These are phyloP conservation scores for Telfairia occidentalis DNA, from an alignment of 331 rosid species.

Conservation along the genomic window DNA sequence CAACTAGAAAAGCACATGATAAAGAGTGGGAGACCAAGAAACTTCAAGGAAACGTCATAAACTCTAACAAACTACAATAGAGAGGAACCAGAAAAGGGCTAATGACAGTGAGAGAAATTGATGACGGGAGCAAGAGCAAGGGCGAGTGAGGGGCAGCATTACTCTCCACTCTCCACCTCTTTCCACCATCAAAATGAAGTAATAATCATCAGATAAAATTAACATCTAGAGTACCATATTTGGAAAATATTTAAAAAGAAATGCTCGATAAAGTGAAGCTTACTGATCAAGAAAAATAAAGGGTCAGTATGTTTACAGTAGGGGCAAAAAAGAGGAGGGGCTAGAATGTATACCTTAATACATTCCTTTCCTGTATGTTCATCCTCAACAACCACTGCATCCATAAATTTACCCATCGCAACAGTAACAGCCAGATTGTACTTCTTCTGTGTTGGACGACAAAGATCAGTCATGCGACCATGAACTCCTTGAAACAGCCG, in stretches of 20 bases:
- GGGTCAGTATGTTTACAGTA: background rate
- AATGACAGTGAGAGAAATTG: background rate
- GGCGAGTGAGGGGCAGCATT: background rate
- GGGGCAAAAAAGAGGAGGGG: constrained; percentile 9
- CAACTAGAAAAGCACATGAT: background rate
- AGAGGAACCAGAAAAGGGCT: background rate
- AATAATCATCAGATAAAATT: background rate
- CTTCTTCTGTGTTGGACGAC: constrained; percentile 92
- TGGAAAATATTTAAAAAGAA: background rate
- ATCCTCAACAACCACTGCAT: constrained; percentile 93
- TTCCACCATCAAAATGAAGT: background rate
- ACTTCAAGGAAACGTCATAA: background rate
- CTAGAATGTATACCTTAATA: constrained; percentile 55
- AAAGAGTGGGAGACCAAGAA: background rate
- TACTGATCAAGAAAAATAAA: background rate
- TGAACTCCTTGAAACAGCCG: constrained; percentile 95
- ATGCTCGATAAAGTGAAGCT: background rate
- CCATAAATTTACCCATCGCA: constrained; percentile 99
- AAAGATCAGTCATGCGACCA: constrained; percentile 98
- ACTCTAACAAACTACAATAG: background rate
- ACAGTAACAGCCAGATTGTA: constrained; percentile 95
- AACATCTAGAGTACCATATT: background rate
- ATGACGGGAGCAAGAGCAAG: background rate
- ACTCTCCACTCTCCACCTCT: background rate
- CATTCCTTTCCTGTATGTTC: constrained; percentile 99